Evolutionary conservation across 2,329 filamentous ascomycete genomes (phyloP), one percentile per base, ranked within the genome.

Genomic region (Lecanosticta acicola): DNA sequence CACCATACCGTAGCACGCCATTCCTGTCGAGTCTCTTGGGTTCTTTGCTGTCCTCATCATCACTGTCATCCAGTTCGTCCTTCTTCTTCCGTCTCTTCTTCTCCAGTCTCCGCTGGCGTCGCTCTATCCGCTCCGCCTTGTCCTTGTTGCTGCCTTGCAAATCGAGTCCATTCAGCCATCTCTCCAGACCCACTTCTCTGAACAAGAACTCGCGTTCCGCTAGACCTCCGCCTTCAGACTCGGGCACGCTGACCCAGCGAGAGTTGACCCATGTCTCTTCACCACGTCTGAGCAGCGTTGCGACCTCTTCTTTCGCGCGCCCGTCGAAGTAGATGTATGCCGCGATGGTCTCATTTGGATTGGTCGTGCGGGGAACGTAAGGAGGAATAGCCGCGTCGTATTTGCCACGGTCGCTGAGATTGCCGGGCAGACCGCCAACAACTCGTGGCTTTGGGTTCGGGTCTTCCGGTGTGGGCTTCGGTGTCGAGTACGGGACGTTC

Each of bases 241-340:
- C 84, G 2, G 91, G 88, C 4, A 98, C 82, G 63, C 94, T 91
- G 40, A 98, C 93, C 93, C 93, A 98, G 59, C 93, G 79, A 45
- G 89, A 96, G 63, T 97, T 98, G 18, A 98, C 94, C 93, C 93
- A 98, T 1, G 93, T 98, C 70, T 98, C 93, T 65, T 97, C 93
- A 18, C 93, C 91, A 10, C 90, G 85, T 45, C 93, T 79, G 42
- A 98, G 74, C 46, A 98, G 73, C 10, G 93, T 98, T 42, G 93
- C 93, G 2, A 98, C 94, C 70, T 98, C 93, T 66, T 98, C 93
- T 67, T 98, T 98, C 50, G 80, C 79, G 52, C 93, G 78, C 14
- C 93, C 93, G 68, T 98, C 93, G 63, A 98, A 98, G 71, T 98
- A 98, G 59, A 98, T 97, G 68, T 98, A 98, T 32, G 91, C 93